Conservation (phyloP, 495 filamentous ascomycete species). For the Podospora tetraspora region DNA sequence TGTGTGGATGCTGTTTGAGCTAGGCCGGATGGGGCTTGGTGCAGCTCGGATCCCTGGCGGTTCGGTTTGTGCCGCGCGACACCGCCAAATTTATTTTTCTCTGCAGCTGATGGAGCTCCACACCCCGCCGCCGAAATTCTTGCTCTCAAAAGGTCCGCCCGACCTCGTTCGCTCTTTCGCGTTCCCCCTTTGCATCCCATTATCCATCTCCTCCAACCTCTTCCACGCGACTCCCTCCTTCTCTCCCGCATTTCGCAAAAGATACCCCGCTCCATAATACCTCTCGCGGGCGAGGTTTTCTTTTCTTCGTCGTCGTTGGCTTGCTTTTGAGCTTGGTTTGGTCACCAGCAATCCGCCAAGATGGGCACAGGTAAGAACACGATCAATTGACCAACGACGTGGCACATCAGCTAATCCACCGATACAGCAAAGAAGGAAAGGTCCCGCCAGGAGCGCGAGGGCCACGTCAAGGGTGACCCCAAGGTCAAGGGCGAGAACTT, state of each 20-base stretch:
- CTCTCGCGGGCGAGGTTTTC: slow-evolving; percentile 25
- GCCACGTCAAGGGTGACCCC: slow-evolving; percentile 79
- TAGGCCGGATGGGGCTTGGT: slow-evolving; percentile 4
- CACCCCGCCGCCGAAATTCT: slow-evolving; percentile 26
- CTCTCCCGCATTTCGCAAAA: background rate
- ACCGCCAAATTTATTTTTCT: slow-evolving; percentile 27
- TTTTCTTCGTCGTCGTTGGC: slow-evolving; percentile 9
- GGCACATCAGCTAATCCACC: slow-evolving; percentile 7
- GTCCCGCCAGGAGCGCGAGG: slow-evolving; percentile 68
- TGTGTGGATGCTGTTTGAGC: background rate
- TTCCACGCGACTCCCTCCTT: slow-evolving; percentile 20
- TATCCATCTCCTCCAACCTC: slow-evolving; percentile 17
- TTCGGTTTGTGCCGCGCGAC: slow-evolving; percentile 19
- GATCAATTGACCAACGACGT: background rate
- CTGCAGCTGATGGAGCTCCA: slow-evolving; percentile 15
- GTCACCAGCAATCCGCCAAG: slow-evolving; percentile 20
- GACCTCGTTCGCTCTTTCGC: slow-evolving; percentile 4
- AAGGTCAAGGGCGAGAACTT: slow-evolving; percentile 77
- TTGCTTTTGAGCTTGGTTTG: slow-evolving; percentile 4
- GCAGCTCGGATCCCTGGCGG: background rate
- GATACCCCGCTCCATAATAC: background rate
- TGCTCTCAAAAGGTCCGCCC: slow-evolving; percentile 17
- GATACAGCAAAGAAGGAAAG: slow-evolving; percentile 78
- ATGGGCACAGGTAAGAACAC: slow-evolving; percentile 69
- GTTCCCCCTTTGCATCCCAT: slow-evolving; percentile 10